Conservation (phyloP, 106 monocot species). For the Dioscorea zingiberensis region DNA sequence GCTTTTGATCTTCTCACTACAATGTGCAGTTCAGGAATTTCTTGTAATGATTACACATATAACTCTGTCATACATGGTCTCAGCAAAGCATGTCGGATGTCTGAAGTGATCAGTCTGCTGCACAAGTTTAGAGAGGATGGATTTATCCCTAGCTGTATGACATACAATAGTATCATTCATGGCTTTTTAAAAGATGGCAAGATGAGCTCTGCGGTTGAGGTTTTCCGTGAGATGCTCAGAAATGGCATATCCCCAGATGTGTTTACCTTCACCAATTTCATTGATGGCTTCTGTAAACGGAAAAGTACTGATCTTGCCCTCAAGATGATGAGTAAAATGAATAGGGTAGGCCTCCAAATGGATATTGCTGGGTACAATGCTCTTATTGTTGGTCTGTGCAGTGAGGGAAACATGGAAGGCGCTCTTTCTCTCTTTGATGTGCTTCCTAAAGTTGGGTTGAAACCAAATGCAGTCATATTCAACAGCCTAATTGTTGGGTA, state of each 20-base stretch:
- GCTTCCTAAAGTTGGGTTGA: conserved; percentile 32
- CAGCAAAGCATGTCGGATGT: conserved; percentile 35
- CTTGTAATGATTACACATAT: conserved; percentile 45
- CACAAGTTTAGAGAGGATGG: conserved; percentile 45
- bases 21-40: conserved; percentile 36
- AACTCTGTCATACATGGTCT: conserved; percentile 53
- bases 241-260: conserved; percentile 37
- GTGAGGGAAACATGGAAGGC: conserved; percentile 46
- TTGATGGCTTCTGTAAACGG: conserved; percentile 51
- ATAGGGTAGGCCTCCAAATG: conserved; percentile 26
- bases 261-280: conserved; percentile 57
- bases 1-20: conserved; percentile 32
- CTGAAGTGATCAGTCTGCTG: conserved; percentile 38
- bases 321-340: conserved; percentile 48
- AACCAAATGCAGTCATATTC: conserved; percentile 39
- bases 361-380: conserved; percentile 43
- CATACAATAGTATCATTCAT: conserved; percentile 65
- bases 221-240: conserved; percentile 40
- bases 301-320: conserved; percentile 48
- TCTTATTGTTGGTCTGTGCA: conserved; percentile 50
- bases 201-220: conserved; percentile 36
- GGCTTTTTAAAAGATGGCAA: conserved; percentile 42
- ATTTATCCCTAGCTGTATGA: conserved; percentile 37
- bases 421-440: conserved; percentile 42
- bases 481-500: conserved; percentile 65